Evolutionary conservation across 2,329 filamentous ascomycete species (phyloP).

Genomic region (Penicillium sp.): DNA sequence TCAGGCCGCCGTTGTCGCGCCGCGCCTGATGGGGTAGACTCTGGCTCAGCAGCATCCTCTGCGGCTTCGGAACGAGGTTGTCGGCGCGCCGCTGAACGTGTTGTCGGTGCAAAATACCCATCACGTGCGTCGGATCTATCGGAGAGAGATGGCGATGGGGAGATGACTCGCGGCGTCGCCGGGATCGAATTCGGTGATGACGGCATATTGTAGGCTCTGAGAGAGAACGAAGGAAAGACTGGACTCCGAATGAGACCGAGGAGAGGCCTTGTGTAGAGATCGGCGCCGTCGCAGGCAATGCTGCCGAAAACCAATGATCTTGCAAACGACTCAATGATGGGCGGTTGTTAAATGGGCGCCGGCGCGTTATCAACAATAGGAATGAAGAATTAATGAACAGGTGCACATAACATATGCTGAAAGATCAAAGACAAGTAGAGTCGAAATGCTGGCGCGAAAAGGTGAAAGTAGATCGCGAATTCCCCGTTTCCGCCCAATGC

Average conservation of each 20-base stretch:
- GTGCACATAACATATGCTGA: conserved; percentile 8
- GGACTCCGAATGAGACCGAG: conserved; percentile 26
- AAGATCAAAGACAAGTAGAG: neutral
- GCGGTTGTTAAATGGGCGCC: conserved; percentile 17
- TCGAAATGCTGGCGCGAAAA: conserved; percentile 7
- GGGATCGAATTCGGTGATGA: conserved; percentile 60
- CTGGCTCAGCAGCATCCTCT: conserved; percentile 38
- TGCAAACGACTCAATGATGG: conserved; percentile 37
- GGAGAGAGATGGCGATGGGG: conserved; percentile 73
- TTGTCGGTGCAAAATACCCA: conserved; percentile 70
- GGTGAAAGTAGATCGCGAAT: conserved; percentile 15
- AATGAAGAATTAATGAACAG: conserved; percentile 1
- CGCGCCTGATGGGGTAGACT: conserved; percentile 32
- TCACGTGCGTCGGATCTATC: conserved; percentile 50
- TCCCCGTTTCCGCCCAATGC: conserved; percentile 15
- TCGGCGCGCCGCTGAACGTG: conserved; percentile 65
- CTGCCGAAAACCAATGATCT: conserved; percentile 21
- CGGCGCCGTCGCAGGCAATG: conserved; percentile 21
- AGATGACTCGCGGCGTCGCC: conserved; percentile 81
- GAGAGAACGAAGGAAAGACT: conserved; percentile 51
- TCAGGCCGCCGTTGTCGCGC: conserved; percentile 47
- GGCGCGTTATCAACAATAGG: conserved; percentile 5
- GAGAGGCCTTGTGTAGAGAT: conserved; percentile 20
- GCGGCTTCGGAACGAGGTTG: conserved; percentile 53
- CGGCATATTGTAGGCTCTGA: conserved; percentile 39